These are phyloP conservation scores for Santalum album DNA, from an alignment of 164 flowering plant genomes.

Conservation along the genomic window DNA sequence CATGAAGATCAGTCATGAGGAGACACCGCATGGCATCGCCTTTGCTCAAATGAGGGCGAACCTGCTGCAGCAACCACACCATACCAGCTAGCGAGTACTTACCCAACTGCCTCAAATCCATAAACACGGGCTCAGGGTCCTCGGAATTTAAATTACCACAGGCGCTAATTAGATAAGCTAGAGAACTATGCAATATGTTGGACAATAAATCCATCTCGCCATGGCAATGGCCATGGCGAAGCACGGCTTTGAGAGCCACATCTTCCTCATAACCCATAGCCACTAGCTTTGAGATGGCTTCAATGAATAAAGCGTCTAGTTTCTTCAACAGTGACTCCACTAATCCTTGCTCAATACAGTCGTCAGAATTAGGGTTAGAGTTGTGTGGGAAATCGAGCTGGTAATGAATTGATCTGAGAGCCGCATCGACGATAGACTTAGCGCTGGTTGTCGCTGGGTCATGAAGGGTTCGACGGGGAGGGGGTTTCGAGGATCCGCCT, in stretches of 20 bases:
- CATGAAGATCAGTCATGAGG: constrained; percentile 92
- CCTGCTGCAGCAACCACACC: constrained; percentile 74
- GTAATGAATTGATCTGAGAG: constrained; percentile 26
- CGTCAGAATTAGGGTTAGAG: constrained; percentile 13
- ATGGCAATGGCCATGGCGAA: constrained; percentile 81
- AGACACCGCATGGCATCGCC: constrained; percentile 99
- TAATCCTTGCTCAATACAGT: constrained; percentile 77
- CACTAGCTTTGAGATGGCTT: constrained; percentile 59
- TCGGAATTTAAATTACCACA: constrained; percentile 27
- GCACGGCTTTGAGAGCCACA: constrained; percentile 46
- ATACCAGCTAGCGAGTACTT: constrained; percentile 75
- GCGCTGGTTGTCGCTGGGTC: too few relatives aligned
- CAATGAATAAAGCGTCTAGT: constrained; percentile 55
- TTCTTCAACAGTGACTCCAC: constrained; percentile 60
- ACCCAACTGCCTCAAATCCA: constrained; percentile 74
- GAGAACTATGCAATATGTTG: constrained; percentile 61
- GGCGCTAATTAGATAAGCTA: constrained; percentile 48
- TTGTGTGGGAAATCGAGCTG: constrained; percentile 24
- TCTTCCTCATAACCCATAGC: constrained; percentile 69
- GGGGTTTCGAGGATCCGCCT: too few relatives aligned
- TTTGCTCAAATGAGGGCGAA: constrained; percentile 67
- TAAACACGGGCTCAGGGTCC: constrained; percentile 40
- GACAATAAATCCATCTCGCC: constrained; percentile 77
- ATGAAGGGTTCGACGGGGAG: too few relatives aligned
- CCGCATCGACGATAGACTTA: constrained; percentile 27